Percentiles rank a stretch among this genome's conserved stretches.
These are phyloP conservation scores for Casuarina equisetifolia DNA, from an alignment of 306 rosid species.

Conservation along the genomic window DNA sequence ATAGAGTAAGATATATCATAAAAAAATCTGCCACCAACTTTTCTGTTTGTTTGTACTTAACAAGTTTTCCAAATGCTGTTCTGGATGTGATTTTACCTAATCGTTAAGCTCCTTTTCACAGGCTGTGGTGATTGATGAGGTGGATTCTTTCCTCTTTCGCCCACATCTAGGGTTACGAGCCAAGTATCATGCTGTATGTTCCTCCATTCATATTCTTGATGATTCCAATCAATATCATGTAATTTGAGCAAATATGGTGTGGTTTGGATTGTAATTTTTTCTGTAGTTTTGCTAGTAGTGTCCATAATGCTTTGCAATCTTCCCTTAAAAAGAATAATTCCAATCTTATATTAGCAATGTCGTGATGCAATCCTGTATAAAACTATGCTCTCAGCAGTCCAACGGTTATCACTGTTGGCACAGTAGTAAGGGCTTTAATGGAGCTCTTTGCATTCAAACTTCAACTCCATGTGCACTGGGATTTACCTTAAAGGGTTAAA, in stretches of 20 bases:
- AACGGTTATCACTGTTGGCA: background rate
- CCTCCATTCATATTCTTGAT: constrained; percentile 3
- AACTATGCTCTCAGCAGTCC: too few species aligned
- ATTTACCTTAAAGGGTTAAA: background rate
- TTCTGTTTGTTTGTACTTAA: background rate
- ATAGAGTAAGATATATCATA: too few species aligned
- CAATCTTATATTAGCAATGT: background rate
- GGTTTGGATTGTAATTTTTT: background rate
- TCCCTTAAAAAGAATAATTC: too few species aligned
- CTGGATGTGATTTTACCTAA: constrained; percentile 1
- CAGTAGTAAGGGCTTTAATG: background rate
- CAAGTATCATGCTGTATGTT: constrained; percentile 88
- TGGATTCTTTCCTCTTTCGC: constrained; percentile 92
- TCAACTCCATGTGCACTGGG: background rate
- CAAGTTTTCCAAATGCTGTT: background rate
- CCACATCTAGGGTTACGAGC: constrained; percentile 82
- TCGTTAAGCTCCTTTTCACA: constrained; percentile 26
- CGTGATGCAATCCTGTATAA: background rate
- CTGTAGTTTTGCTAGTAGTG: background rate
- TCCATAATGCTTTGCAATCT: background rate
- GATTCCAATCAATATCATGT: background rate
- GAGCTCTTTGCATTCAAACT: background rate
- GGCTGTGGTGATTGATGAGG: constrained; percentile 91
- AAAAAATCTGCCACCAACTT: background rate
- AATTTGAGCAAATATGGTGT: constrained; percentile 10